phyloP scores from a whole-genome alignment of 441 rosid species.

The Gossypium gossypioides region DNA sequence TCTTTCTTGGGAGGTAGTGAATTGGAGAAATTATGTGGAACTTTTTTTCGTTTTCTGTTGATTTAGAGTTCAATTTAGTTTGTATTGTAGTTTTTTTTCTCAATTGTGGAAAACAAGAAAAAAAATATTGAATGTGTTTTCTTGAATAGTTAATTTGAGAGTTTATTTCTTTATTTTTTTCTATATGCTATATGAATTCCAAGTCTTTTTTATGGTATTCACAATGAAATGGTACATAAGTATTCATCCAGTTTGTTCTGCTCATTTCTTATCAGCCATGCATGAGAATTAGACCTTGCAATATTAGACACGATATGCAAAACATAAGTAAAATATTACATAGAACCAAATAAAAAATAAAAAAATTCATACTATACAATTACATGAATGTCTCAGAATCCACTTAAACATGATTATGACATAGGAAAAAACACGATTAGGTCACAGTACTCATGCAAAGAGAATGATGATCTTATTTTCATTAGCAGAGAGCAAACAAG shows the following conservation, averaged over 20 bases:
- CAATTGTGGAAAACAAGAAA: neutral
- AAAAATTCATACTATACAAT: neutral
- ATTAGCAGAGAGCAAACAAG: neutral
- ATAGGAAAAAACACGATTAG: neutral
- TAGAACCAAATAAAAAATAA: neutral
- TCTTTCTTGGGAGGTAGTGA: neutral
- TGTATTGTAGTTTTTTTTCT: neutral
- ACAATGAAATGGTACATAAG: neutral
- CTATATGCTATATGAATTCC: neutral
- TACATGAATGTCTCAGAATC: neutral
- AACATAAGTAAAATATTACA: neutral
- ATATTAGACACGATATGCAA: neutral
- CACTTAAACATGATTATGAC: neutral
- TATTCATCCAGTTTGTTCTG: conserved; percentile 5
- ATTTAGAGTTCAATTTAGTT: neutral
- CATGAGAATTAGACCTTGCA: neutral
- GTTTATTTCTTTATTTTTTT: neutral
- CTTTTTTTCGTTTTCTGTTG: neutral
- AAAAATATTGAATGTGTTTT: neutral
- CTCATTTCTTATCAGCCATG: neutral
- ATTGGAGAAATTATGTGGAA: neutral
- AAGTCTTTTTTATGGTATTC: neutral
- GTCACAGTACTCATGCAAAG: neutral
- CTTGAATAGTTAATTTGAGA: neutral
- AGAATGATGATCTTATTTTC: conserved; percentile 1